Conservation (phyloP, 768 basidiomycete species). For the Leccinum fibrillosum region DNA sequence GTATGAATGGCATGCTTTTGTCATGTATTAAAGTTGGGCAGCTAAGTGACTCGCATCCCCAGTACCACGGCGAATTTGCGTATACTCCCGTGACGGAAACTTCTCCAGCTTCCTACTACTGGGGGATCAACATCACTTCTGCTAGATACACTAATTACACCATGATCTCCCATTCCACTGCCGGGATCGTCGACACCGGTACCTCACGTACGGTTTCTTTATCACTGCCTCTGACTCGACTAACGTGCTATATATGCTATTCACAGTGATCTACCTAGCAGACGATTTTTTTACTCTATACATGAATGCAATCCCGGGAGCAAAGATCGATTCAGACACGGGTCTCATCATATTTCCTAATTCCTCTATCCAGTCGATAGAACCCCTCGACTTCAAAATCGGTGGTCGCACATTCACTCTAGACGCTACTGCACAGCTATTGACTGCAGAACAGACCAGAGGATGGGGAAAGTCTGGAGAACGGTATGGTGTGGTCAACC, state of each 20-base stretch:
- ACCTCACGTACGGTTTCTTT: neutral
- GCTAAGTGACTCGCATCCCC: neutral
- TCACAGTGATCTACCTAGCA: conserved; percentile 11
- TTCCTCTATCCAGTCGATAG: conserved; percentile 5
- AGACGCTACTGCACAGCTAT: neutral
- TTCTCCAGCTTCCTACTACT: conserved; percentile 19
- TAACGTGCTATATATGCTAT: neutral
- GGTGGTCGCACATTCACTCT: neutral
- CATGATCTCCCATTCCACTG: conserved; percentile 12
- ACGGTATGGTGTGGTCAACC: neutral
- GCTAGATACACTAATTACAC: conserved; percentile 5
- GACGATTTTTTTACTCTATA: conserved; percentile 8
- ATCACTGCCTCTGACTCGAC: neutral
- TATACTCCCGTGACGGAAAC: conserved; percentile 28
- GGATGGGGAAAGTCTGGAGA: neutral
- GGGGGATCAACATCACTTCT: conserved; percentile 29
- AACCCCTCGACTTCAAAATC: conserved; percentile 11
- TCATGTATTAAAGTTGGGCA: neutral
- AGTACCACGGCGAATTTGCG: conserved; percentile 21
- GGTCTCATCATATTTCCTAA: conserved; percentile 7
- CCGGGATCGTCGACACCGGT: neutral
- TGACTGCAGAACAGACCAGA: neutral
- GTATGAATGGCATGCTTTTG: neutral
- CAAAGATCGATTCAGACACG: neutral
- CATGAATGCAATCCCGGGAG: conserved; percentile 11